These are phyloP conservation scores for Debaryomyces sp. DNA, from an alignment of 1,139 yeast species.

Conservation along the genomic window DNA sequence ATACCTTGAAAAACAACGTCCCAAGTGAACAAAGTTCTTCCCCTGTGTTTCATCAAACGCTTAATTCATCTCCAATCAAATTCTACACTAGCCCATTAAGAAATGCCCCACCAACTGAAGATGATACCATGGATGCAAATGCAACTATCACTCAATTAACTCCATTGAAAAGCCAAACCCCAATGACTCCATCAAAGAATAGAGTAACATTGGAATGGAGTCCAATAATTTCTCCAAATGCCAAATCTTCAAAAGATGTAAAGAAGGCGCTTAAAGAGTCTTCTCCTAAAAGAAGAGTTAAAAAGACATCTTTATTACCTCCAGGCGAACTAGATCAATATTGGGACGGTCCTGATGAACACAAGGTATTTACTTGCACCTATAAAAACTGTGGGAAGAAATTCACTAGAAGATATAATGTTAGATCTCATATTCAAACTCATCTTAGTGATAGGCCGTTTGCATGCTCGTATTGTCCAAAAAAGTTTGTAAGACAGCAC, in stretches of 20 bases:
- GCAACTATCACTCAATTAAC: constrained; percentile 46
- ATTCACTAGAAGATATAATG: constrained; percentile 88
- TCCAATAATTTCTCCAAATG: constrained; percentile 53
- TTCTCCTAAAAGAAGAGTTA: constrained; percentile 48
- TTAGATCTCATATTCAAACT: constrained; percentile 96
- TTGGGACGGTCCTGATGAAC: constrained; percentile 77
- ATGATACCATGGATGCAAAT: constrained; percentile 42
- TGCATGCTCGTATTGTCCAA: constrained; percentile 61
- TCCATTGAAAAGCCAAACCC: constrained; percentile 36
- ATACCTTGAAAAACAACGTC: constrained; percentile 11
- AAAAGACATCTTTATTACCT: constrained; percentile 75
- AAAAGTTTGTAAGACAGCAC: constrained; percentile 85
- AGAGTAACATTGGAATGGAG: constrained; percentile 54
- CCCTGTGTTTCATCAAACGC: constrained; percentile 26
- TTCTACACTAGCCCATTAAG: constrained; percentile 31
- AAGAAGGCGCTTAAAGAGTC: constrained; percentile 42
- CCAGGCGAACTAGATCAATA: constrained; percentile 88
- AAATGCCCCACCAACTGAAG: constrained; percentile 23
- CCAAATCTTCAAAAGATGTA: constrained; percentile 40
- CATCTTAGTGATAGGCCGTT: constrained; percentile 94
- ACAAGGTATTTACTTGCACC: constrained; percentile 69
- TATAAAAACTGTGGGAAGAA: constrained; percentile 80
- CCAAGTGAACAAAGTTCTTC: constrained; percentile 23
- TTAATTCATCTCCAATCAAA: constrained; percentile 39
- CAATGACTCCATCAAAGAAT: constrained; percentile 41